A percentile compares a stretch with the other conserved stretches of the same genome.
Conservation (phyloP, 2,329 filamentous ascomycete genomes). For the Pestalotiopsis sp. region DNA sequence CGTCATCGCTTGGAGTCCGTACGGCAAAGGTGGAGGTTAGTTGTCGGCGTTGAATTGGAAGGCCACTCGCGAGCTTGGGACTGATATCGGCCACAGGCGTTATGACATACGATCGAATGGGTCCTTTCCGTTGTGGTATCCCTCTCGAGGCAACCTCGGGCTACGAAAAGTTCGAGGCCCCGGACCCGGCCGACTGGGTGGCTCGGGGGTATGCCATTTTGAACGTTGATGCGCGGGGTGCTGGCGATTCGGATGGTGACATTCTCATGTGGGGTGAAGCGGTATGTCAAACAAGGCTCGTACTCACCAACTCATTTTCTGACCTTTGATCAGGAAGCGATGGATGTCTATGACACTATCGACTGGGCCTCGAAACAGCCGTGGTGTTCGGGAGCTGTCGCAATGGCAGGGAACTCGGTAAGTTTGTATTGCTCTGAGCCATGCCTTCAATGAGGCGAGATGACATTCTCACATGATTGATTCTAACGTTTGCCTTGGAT, state of each 20-base stretch:
- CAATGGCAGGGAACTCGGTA: slow-evolving; percentile 13
- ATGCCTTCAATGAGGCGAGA: no score
- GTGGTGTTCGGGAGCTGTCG: slow-evolving; percentile 29
- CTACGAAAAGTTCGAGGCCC: slow-evolving; percentile 16
- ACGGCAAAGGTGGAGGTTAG: slow-evolving; percentile 27
- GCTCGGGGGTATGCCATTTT: slow-evolving; percentile 31
- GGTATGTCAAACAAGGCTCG: neutral
- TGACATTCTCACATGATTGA: no score
- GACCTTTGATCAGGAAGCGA: slow-evolving; percentile 18
- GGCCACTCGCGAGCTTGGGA: neutral
- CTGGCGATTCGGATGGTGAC: slow-evolving; percentile 29
- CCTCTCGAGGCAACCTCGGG: slow-evolving; percentile 9
- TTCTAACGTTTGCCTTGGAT: no score
- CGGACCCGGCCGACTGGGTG: slow-evolving; percentile 32
- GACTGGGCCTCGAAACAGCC: slow-evolving; percentile 22
- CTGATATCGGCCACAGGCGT: neutral
- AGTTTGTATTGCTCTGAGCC: no score
- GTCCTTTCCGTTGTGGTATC: slow-evolving; percentile 18
- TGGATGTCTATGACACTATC: slow-evolving; percentile 29
- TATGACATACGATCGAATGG: slow-evolving; percentile 22
- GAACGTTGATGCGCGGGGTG: slow-evolving; percentile 31
- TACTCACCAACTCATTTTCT: neutral
- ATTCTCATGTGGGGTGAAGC: slow-evolving; percentile 24
- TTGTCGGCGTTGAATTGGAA: no score
- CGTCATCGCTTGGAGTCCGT: slow-evolving; percentile 28